Base-by-base conservation (phyloP, 1,284 basidiomycete genomes). In the Ustilago lituana region DNA sequence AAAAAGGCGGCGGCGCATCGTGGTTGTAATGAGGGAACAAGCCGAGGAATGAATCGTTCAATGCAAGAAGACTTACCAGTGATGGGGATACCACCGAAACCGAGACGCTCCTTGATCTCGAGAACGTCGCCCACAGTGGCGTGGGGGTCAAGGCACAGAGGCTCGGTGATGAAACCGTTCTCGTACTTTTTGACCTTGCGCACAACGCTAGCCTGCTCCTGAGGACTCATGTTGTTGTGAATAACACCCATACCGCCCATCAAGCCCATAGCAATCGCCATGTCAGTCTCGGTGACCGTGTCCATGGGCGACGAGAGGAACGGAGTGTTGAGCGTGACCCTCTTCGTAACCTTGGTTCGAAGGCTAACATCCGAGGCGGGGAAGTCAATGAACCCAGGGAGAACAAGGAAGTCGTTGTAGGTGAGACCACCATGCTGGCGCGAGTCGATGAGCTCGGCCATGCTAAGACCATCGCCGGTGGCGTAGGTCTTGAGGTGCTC, bases 251-350 rank as follows among this genome's bases (percentile, higher is more conserved):
- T 91, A 59, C 95, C 96, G 53, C 96, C 95, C 71, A 96, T 77
- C 19, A 82, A 61, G 20, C 74, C 80, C 46, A 82, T 74, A 8
- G 77, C 60, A 36, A 98, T 96, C 49, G 95, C 95, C 94, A 98
- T 99, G 76, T 94, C 89, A 64, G 88, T 89, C 85, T 98, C 95
- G 3, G 96, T 98, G 73, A 99, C 95, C 29, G 95, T 98, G 85
- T 99, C 95, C 95, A 99, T 99, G 37, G 96, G 95, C 60, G 93
- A 95, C 83, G 93, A 96, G 85, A 98, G 86, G 85, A 99, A 96
- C 0, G 96, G 95, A 0, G 94, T 94, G 85, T 94, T 97, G 79
- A 99, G 87, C 37, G 87, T 86, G 73, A 98, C 92, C 80, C 97
- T 97, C 58, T 91, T 89, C 41, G 95, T 97, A 53, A 98, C 89